These are phyloP conservation scores for Crithidia acanthocephali DNA, from an alignment of 208 protist species.

Conservation along the genomic window DNA sequence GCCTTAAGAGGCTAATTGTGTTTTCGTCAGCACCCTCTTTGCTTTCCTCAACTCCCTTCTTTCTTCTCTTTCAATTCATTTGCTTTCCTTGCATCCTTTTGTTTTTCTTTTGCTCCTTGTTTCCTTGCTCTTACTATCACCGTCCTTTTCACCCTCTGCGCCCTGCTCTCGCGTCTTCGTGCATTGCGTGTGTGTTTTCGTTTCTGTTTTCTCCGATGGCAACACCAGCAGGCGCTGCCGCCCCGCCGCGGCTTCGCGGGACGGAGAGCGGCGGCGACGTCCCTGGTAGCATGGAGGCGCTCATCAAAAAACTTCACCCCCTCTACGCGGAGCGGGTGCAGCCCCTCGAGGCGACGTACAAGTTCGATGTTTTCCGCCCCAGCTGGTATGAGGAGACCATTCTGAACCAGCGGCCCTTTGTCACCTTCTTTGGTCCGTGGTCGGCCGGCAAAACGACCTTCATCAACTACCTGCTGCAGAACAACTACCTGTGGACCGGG, in stretches of 20 bases:
- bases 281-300: constrained; percentile 41
- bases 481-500: constrained; percentile 76
- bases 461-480: constrained; percentile 83
- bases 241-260: constrained; percentile 10
- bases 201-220: background rate
- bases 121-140: background rate
- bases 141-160: no score
- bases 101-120: background rate
- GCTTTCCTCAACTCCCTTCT: background rate
- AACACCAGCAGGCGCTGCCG: background rate
- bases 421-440: constrained; percentile 82
- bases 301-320: constrained; percentile 50
- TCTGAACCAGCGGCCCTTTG: constrained; percentile 59
- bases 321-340: constrained; percentile 64
- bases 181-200: background rate
- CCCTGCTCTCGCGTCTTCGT: background rate
- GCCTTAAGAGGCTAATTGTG: no score
- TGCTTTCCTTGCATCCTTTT: background rate
- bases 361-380: constrained; percentile 60
- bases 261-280: constrained; percentile 37
- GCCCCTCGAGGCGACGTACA: constrained; percentile 77
- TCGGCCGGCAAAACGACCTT: constrained; percentile 82
- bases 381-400: constrained; percentile 75
- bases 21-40: background rate
- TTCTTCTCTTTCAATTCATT: no score